Evolutionary conservation across 2,329 filamentous ascomycete genomes (phyloP), one percentile per base, ranked within the genome.

Genomic region (Hypoxylon sp.): DNA sequence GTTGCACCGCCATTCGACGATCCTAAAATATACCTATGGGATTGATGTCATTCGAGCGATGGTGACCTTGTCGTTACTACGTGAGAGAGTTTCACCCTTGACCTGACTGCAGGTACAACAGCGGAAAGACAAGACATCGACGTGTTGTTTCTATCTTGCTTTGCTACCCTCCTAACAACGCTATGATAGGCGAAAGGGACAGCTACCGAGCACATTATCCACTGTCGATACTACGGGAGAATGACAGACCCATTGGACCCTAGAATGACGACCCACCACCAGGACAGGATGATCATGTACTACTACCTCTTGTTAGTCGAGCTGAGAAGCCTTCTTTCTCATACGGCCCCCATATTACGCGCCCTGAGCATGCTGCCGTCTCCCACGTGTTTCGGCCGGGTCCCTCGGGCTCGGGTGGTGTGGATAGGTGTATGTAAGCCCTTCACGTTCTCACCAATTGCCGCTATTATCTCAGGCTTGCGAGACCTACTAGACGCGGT

Each of bases 341-440:
- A 31, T 46, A 26, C 42, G 47, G 65, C 65, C 68, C 68, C 68
- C 68, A 70, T 68, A 52, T 60, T 44, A 14, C 22, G 37, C 52
- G 58, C 57, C 53, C 50, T 54, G 19, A 46, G 10, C 46, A 35
- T 61, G 35, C 66, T 62, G 56, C 66, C 56, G 50, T 60, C 42
- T 19, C 65, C 68, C 68, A 70, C 68, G 68, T 68, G 68, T 70
- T 63, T 66, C 55, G 60, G 62, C 63, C 68, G 65, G 65, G 50
- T 61, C 37, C n/a, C 47, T 70, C 65, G 68, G 68, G 29, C 22
- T 62, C 58, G 46, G 44, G 31, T 50, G 22, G 14, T 29, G 37
- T 55, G 29, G 14, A 10, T 50, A 35, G 14, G 33, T 42, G 19
- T 42, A 58, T 58, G 54, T 67, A 63, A 67, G 58, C 39, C 46